Evolutionary conservation across 1,284 basidiomycete species (phyloP).

Genomic region (Phellopilus nigrolimitatus): DNA sequence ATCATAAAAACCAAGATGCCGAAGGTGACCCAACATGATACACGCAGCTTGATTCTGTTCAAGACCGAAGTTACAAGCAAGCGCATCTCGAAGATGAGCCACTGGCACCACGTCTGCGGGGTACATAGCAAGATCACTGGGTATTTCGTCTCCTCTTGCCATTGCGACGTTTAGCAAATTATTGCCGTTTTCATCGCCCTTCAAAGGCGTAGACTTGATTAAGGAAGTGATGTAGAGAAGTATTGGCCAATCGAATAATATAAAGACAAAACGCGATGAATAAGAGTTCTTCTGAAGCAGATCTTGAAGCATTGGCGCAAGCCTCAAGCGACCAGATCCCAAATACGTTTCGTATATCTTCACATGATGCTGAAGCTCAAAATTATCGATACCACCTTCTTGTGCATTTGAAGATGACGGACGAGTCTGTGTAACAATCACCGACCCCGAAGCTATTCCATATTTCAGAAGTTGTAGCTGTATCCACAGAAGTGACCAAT

Average conservation of each 20-base stretch:
- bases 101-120: conserved; percentile 58
- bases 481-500: conserved; percentile 53
- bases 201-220: conserved; percentile 44
- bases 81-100: conserved; percentile 53
- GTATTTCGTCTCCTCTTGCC: conserved; percentile 24
- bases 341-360: conserved; percentile 50
- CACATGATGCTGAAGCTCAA: conserved; percentile 56
- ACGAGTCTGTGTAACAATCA: conserved; percentile 41
- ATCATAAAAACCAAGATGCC: conserved; percentile 56
- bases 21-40: conserved; percentile 54
- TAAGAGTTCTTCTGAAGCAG: conserved; percentile 45
- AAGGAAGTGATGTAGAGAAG: conserved; percentile 55
- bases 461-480: conserved; percentile 64
- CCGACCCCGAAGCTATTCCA: conserved; percentile 60
- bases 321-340: conserved; percentile 33
- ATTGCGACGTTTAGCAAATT: conserved; percentile 44
- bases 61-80: conserved; percentile 57
- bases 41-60: conserved; percentile 47
- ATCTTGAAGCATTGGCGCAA: conserved; percentile 46
- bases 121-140: conserved; percentile 33
- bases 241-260: conserved; percentile 65
- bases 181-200: conserved; percentile 28
- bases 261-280: conserved; percentile 34
- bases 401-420: conserved; percentile 28
- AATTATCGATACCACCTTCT: conserved; percentile 38